Evolutionary conservation across 805 yeast genomes (phyloP), one percentile per base, ranked within the genome.

Genomic region (Candida sakaeoensis): DNA sequence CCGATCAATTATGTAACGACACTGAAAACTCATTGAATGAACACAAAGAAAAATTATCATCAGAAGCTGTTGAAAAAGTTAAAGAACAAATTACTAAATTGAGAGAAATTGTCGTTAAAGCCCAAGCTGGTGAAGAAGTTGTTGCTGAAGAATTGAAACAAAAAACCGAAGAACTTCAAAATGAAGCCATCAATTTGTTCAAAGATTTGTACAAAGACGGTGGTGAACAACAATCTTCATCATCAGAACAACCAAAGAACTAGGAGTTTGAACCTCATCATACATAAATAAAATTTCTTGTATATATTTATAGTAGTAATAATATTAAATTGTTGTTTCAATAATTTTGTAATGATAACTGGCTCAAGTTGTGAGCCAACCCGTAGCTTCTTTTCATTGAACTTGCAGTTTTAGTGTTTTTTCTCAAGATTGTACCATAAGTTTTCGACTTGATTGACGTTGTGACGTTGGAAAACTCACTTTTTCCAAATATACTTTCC

Each of bases 131-230:
- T 58, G 74, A 74, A 48, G 82, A 75, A 61, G 82, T 80, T 51
- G 74, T 77, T 54, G 66, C 78, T 46, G 72, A 77, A 52, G 78
- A 73, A 52, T 73, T 85, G 65, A 82, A 82, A 75, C 68, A 77
- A 52, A 77, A 80, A 75, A 79, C 86, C 51, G 88, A 82, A 49
- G 85, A 79, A 57, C 71, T 85, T 62, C 90, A 85, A 70, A 77
- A 70, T 55, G 75, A 82, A 53, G 80, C 91, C 13, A 74, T 85
- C 71, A 80, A 81, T 64, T 75, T 85, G 51, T 84, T 85, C 60
- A 87, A 82, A 68, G 79, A 83, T 73, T 68, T 80, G 55, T 59
- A 60, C 53, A 60, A 60, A 46, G 58, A 53, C 26, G 45, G 46
- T 46, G 47, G 43, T 29, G 41, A 39, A 35, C 41, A 44, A 26